Percentiles rank a stretch among this genome's conserved stretches.
phyloP scores from a whole-genome alignment of 495 filamentous ascomycete species.

The Tricharina praecox region DNA sequence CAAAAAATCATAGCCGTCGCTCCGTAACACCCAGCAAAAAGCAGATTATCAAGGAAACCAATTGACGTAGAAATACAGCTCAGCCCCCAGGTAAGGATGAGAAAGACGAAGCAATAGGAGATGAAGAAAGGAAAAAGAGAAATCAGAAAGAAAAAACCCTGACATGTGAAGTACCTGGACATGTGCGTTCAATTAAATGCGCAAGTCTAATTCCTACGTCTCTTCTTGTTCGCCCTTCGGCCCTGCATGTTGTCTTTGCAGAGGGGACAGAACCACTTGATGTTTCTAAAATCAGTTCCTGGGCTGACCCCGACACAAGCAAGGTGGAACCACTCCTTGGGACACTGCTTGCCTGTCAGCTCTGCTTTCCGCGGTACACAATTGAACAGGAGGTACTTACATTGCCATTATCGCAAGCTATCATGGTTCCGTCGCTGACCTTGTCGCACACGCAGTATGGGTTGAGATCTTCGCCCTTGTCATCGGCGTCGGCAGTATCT shows the following conservation, averaged over 20 bases:
- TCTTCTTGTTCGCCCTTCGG: conserved; percentile 20
- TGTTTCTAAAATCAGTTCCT: conserved; percentile 55
- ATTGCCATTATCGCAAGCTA: conserved; percentile 78
- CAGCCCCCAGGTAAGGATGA: too few species aligned
- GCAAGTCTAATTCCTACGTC: conserved; percentile 23
- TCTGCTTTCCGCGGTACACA: background rate
- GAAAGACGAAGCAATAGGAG: too few species aligned
- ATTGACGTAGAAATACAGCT: too few species aligned
- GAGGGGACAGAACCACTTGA: conserved; percentile 86
- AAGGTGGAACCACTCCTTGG: conserved; percentile 85
- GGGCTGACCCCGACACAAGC: conserved; percentile 63
- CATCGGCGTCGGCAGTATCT: conserved; percentile 59
- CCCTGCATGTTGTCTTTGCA: conserved; percentile 13
- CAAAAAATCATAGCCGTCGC: too few species aligned
- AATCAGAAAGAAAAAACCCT: too few species aligned
- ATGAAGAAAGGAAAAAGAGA: too few species aligned
- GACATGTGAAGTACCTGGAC: too few species aligned
- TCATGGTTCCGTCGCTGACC: conserved; percentile 88
- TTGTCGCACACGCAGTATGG: conserved; percentile 82
- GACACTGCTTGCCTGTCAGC: conserved; percentile 35
- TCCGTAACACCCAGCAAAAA: too few species aligned
- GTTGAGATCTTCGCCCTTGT: conserved; percentile 72
- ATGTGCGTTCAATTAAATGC: too few species aligned
- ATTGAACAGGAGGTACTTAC: conserved; percentile 38
- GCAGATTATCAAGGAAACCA: too few species aligned